Percentiles rank a stretch among this genome's conserved stretches.
Evolutionary conservation across 345 rosid genomes (phyloP).

Genomic region (Populus deltoides): DNA sequence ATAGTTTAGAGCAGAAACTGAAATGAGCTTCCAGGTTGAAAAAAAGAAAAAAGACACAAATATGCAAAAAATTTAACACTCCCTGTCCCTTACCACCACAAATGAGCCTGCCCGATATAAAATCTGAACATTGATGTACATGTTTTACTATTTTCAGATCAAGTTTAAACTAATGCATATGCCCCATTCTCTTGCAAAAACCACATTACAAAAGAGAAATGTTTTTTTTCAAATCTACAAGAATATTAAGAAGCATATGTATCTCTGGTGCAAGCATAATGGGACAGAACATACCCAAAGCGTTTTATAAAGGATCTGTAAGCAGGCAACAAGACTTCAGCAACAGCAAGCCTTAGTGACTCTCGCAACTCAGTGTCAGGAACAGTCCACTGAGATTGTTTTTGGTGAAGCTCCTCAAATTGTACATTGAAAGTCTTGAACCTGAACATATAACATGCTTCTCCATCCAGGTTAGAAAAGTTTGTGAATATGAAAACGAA

Average conservation of each 20-base stretch:
- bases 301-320: constrained; percentile 89
- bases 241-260: neutral
- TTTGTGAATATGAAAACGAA: neutral
- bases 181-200: neutral
- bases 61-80: neutral
- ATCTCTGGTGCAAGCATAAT: neutral
- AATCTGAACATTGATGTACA: neutral
- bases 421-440: constrained; percentile 81
- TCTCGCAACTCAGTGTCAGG: constrained; percentile 95
- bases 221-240: neutral
- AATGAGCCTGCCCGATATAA: neutral
- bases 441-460: constrained; percentile 42
- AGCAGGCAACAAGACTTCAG: constrained; percentile 96
- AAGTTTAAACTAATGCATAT: neutral
- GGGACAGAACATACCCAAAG: constrained; percentile 53
- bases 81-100: neutral
- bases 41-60: neutral
- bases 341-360: constrained; percentile 95
- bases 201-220: neutral
- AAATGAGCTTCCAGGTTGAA: neutral
- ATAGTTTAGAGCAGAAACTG: neutral
- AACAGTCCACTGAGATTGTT: constrained; percentile 95
- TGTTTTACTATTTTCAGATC: neutral
- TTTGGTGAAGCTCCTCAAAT: constrained; percentile 97
- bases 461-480: constrained; percentile 17